Conservation (phyloP, 2,329 filamentous ascomycete species). For the Aspergillus alliaceus region DNA sequence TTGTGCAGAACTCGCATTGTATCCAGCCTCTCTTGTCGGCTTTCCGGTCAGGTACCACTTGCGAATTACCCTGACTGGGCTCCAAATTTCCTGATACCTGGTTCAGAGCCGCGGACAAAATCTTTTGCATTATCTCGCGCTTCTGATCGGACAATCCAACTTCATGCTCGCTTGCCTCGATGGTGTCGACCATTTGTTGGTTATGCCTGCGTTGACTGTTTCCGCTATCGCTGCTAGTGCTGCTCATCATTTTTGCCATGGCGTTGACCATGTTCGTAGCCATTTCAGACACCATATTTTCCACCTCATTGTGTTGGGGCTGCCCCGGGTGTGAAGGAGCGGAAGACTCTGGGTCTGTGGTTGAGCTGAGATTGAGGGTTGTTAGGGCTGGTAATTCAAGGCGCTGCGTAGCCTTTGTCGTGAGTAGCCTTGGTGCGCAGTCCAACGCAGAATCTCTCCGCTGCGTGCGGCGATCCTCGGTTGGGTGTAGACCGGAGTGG, state of each 20-base stretch:
- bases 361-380: slow-evolving; percentile 11
- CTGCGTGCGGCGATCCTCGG: neutral
- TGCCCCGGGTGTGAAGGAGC: slow-evolving; percentile 4
- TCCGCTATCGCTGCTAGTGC: neutral
- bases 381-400: slow-evolving; percentile 15
- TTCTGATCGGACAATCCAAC: slow-evolving; percentile 27
- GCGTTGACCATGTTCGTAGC: slow-evolving; percentile 34
- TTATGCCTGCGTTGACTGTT: slow-evolving; percentile 23
- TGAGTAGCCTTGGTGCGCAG: neutral
- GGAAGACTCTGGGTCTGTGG: slow-evolving; percentile 6
- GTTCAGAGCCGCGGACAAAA: slow-evolving; percentile 30
- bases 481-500: neutral
- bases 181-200: slow-evolving; percentile 21
- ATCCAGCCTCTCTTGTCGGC: slow-evolving; percentile 28
- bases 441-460: neutral
- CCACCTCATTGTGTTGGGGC: slow-evolving; percentile 8
- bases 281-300: slow-evolving; percentile 28
- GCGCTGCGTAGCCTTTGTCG: slow-evolving; percentile 1
- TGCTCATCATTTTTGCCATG: slow-evolving; percentile 33
- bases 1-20: slow-evolving; percentile 32
- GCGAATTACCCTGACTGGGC: slow-evolving; percentile 2
- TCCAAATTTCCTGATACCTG: slow-evolving; percentile 18
- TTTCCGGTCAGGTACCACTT: slow-evolving; percentile 6
- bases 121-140: slow-evolving; percentile 33
- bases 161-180: slow-evolving; percentile 20